These are phyloP conservation scores for Senecio squalidus DNA, from an alignment of 140 eudicot species.

Conservation along the genomic window DNA sequence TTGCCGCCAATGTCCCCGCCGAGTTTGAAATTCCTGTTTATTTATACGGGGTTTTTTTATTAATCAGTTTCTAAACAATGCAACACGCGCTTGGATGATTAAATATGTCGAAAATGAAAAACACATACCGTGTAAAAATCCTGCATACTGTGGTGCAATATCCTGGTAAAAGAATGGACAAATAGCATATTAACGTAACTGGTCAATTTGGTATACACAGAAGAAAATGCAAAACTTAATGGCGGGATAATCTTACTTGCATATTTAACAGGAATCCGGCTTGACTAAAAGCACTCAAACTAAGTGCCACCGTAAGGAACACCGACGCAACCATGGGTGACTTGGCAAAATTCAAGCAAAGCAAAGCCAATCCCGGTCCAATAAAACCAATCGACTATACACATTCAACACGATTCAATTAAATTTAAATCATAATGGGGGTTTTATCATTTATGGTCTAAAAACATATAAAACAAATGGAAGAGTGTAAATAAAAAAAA, in stretches of 20 bases:
- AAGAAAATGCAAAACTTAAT: no score
- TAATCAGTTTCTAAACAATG: no score
- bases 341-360: conserved; percentile 73
- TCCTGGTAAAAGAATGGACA: conserved; percentile 43
- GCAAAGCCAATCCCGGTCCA: conserved; percentile 91
- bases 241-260: conserved; percentile 57
- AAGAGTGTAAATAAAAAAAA: neutral
- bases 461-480: neutral
- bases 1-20: conserved; percentile 91
- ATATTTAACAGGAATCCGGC: conserved; percentile 97
- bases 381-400: conserved; percentile 90
- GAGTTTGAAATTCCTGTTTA: conserved; percentile 84
- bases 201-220: neutral
- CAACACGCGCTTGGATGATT: no score
- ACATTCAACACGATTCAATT: conserved; percentile 4
- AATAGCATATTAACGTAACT: neutral
- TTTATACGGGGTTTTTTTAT: no score
- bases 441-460: neutral
- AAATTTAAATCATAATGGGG: neutral
- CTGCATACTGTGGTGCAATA: conserved; percentile 89
- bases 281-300: conserved; percentile 94
- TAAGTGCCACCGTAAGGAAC: conserved; percentile 68
- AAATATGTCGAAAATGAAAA: conserved; percentile 16
- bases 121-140: conserved; percentile 76
- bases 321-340: conserved; percentile 77